A percentile compares a stretch with the other conserved stretches of the same genome.
These are phyloP conservation scores for Leucoagaricus sp. DNA, from an alignment of 1,284 basidiomycete genomes.

Conservation along the genomic window DNA sequence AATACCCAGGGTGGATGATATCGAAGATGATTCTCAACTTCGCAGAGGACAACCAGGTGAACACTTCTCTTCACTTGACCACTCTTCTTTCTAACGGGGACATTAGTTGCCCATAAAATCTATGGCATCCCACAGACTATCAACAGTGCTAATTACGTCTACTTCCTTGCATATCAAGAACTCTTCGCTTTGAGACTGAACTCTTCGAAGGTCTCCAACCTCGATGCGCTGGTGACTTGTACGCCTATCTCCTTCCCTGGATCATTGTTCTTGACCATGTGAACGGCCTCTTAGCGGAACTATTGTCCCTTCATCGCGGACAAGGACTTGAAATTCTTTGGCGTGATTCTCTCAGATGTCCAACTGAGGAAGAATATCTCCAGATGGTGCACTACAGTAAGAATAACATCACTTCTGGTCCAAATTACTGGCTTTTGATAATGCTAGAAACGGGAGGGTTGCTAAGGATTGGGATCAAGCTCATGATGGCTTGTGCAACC, in stretches of 20 bases:
- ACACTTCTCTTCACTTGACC: constrained; percentile 16
- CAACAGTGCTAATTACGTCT: constrained; percentile 97
- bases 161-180: constrained; percentile 87
- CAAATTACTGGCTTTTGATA: neutral
- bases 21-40: constrained; percentile 94
- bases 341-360: constrained; percentile 91
- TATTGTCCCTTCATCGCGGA: constrained; percentile 90
- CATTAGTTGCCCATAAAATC: constrained; percentile 86
- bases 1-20: constrained; percentile 84
- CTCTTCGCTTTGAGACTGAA: constrained; percentile 61
- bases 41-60: constrained; percentile 83
- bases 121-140: constrained; percentile 97
- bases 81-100: neutral
- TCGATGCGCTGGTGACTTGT: constrained; percentile 76
- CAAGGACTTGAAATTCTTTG: constrained; percentile 96
- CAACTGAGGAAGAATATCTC: constrained; percentile 94
- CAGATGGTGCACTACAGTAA: constrained; percentile 96
- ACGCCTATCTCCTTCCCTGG: constrained; percentile 18
- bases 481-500: constrained; percentile 91
- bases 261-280: neutral
- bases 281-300: constrained; percentile 43
- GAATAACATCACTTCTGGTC: constrained; percentile 29
- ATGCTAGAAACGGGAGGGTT: constrained; percentile 92
- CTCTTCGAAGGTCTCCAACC: constrained; percentile 32
- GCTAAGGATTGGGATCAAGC: constrained; percentile 89